Evolutionary conservation across 768 basidiomycete genomes (phyloP).

Genomic region (Piloderma croceum): DNA sequence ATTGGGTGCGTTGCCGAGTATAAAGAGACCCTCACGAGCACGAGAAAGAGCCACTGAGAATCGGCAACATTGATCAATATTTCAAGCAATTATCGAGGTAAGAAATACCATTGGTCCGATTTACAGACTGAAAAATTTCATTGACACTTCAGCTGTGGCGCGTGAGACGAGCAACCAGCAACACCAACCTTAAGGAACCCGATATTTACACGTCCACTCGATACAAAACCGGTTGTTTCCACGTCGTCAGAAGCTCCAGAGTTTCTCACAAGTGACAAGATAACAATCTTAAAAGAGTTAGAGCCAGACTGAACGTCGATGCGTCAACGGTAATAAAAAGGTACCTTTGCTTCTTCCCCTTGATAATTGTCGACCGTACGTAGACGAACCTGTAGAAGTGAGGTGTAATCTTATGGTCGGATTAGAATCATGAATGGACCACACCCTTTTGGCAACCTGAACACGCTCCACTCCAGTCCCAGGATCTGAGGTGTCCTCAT

Average conservation of each 20-base stretch:
- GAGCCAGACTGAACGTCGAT: neutral
- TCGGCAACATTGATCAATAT: conserved; percentile 48
- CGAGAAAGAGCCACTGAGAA: conserved; percentile 63
- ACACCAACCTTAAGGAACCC: conserved; percentile 65
- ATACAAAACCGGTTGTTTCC: conserved; percentile 21
- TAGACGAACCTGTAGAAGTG: conserved; percentile 46
- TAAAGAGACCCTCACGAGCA: conserved; percentile 67
- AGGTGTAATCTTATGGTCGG: neutral
- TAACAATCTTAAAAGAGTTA: conserved; percentile 45
- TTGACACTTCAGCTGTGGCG: neutral
- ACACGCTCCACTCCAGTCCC: conserved; percentile 37
- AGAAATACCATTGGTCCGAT: neutral
- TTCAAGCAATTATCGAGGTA: conserved; percentile 36
- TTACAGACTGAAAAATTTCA: neutral
- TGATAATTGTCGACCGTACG: conserved; percentile 79
- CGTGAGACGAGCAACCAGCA: neutral
- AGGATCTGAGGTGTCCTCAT: conserved; percentile 28
- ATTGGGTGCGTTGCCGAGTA: conserved; percentile 62
- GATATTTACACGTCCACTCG: conserved; percentile 41
- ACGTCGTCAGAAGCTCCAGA: conserved; percentile 43
- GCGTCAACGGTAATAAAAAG: neutral
- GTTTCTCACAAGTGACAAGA: conserved; percentile 71
- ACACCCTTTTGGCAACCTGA: conserved; percentile 47
- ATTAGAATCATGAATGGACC: conserved; percentile 11
- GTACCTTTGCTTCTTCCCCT: conserved; percentile 62